Percentiles rank a stretch among this genome's conserved stretches.
These are phyloP conservation scores for Pythium insidiosum DNA, from an alignment of 352 stramenopile genomes.

Conservation along the genomic window DNA sequence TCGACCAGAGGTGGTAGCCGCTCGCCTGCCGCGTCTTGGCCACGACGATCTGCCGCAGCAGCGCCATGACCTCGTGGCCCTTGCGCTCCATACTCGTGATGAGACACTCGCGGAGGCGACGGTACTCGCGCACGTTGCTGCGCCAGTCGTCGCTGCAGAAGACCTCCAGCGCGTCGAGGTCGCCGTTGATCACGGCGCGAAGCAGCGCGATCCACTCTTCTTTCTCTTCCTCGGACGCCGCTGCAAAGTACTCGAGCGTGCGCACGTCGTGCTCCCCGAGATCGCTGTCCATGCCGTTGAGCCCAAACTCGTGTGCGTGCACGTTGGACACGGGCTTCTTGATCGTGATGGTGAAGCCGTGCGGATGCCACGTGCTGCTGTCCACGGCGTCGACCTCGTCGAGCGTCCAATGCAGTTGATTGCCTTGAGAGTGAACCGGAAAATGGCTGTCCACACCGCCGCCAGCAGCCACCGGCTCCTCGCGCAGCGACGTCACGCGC, in stretches of 20 bases:
- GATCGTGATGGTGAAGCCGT: constrained; percentile 61
- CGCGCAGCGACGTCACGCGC: constrained; percentile 51
- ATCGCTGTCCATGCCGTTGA: constrained; percentile 1
- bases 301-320: neutral
- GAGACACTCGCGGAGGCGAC: constrained; percentile 60
- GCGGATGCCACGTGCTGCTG: constrained; percentile 62
- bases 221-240: constrained; percentile 51
- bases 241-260: constrained; percentile 71
- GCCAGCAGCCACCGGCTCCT: constrained; percentile 15
- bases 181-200: constrained; percentile 67
- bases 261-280: constrained; percentile 22
- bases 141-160: constrained; percentile 87
- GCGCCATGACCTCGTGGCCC: constrained; percentile 73
- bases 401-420: constrained; percentile 62
- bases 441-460: constrained; percentile 40
- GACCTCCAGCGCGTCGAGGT: constrained; percentile 77
- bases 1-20: constrained; percentile 62
- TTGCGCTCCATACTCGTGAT: constrained; percentile 82
- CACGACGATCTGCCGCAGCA: constrained; percentile 71
- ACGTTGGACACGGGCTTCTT: constrained; percentile 33
- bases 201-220: constrained; percentile 62
- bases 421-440: constrained; percentile 46
- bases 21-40: constrained; percentile 49
- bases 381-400: constrained; percentile 74
- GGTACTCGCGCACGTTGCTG: constrained; percentile 82